Percentiles rank a stretch among this genome's conserved stretches.
Conservation (phyloP, 495 filamentous ascomycete genomes). For the Aspergillus sclerotiicarbonarius region DNA sequence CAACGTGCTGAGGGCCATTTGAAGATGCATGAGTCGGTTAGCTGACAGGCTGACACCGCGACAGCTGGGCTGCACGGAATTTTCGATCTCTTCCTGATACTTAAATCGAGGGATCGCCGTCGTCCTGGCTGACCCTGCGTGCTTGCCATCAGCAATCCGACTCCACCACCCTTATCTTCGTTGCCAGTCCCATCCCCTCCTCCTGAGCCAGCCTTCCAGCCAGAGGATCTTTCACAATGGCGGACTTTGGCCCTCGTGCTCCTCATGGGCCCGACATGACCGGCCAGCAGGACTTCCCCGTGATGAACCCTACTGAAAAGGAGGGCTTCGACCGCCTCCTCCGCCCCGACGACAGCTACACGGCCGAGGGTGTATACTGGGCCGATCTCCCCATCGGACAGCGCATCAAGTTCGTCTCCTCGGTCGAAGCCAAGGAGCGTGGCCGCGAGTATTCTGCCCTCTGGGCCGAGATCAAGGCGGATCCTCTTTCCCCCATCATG, state of each 20-base stretch:
- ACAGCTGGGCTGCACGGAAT: no score
- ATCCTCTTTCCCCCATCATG: neutral
- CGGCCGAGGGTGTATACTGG: slow-evolving; percentile 80
- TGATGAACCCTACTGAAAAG: neutral
- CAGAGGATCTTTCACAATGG: neutral
- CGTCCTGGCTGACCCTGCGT: no score
- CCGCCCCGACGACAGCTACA: slow-evolving; percentile 81
- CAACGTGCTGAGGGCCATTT: neutral
- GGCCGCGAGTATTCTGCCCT: neutral
- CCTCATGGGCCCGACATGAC: neutral
- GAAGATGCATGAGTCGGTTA: no score
- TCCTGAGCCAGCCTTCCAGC: neutral
- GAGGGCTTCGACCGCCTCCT: slow-evolving; percentile 49
- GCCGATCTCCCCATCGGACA: slow-evolving; percentile 70
- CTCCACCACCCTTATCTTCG: neutral
- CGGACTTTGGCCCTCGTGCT: neutral
- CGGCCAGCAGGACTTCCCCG: neutral
- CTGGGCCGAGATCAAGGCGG: slow-evolving; percentile 1
- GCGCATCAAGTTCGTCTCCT: slow-evolving; percentile 43
- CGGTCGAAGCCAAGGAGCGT: slow-evolving; percentile 1
- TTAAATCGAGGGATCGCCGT: no score
- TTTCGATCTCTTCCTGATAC: no score
- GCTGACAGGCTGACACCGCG: no score
- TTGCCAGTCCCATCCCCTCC: neutral
- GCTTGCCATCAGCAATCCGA: no score